These are phyloP conservation scores for Teunomyces panamensis DNA, from an alignment of 805 yeast species.

Conservation along the genomic window DNA sequence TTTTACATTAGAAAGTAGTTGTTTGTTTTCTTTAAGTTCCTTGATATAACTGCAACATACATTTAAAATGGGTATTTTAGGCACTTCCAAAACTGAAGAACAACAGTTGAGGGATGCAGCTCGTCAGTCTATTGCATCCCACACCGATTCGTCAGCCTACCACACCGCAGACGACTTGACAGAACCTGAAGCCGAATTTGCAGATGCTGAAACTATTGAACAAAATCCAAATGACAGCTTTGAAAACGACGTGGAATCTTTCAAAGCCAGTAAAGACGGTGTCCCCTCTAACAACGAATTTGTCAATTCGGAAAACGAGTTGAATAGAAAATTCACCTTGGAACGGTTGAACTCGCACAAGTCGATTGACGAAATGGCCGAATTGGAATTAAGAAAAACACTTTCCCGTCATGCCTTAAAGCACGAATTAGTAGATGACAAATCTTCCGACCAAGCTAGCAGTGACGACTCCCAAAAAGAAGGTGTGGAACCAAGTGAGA, in stretches of 20 bases:
- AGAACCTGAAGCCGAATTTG: background rate
- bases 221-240: background rate
- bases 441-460: background rate
- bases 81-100: conserved; percentile 31
- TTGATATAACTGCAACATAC: background rate
- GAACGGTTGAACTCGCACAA: conserved; percentile 17
- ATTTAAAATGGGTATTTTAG: conserved; percentile 32
- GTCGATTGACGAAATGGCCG: conserved; percentile 17
- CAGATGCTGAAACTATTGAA: conserved; percentile 1
- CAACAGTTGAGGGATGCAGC: conserved; percentile 19
- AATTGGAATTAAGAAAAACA: conserved; percentile 10
- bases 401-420: background rate
- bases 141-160: conserved; percentile 29
- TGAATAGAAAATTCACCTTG: conserved; percentile 15
- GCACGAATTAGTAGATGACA: background rate
- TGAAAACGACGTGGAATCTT: conserved; percentile 1
- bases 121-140: conserved; percentile 14
- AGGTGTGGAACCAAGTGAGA: background rate
- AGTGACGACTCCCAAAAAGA: background rate
- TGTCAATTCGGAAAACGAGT: conserved; percentile 11
- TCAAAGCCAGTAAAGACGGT: background rate
- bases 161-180: conserved; percentile 30
- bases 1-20: background rate
- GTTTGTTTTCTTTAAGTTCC: background rate
- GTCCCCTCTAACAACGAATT: background rate